A percentile compares a stretch with the other conserved stretches of the same genome.
phyloP scores from a whole-genome alignment of 2,329 filamentous ascomycete species.

The Pleoardoris graminearum region DNA sequence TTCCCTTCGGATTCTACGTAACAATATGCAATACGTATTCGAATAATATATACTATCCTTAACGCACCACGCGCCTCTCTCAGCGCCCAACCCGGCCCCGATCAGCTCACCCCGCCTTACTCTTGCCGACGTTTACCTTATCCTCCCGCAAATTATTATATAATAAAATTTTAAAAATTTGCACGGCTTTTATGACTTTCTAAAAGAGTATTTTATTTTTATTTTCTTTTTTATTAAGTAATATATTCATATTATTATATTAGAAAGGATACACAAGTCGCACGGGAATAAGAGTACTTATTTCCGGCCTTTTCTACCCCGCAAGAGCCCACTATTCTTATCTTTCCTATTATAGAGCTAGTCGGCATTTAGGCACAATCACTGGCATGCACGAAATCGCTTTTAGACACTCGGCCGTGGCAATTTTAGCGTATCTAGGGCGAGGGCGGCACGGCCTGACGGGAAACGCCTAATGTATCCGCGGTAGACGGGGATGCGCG shows the following conservation, averaged over 20 bases:
- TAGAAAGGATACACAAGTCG: too few species aligned
- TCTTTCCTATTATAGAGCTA: constrained; percentile 7
- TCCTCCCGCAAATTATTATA: too few species aligned
- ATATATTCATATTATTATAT: too few species aligned
- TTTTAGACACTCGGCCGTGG: not conserved
- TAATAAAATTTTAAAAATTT: too few species aligned
- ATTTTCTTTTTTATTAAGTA: too few species aligned
- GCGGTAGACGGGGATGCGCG: not conserved
- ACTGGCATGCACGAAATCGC: constrained; percentile 7
- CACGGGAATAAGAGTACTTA: too few species aligned
- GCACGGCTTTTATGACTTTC: too few species aligned
- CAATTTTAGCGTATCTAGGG: not conserved
- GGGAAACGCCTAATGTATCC: too few species aligned
- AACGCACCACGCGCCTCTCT: constrained; percentile 7
- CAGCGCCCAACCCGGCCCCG: constrained; percentile 23
- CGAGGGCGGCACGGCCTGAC: not conserved
- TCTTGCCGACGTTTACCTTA: too few species aligned
- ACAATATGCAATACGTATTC: constrained; percentile 2
- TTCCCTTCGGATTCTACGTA: constrained; percentile 1
- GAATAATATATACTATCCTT: not conserved
- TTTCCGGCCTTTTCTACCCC: too few species aligned
- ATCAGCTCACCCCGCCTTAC: too few species aligned
- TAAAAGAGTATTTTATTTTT: too few species aligned
- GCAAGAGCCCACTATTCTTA: constrained; percentile 6
- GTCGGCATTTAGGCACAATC: not conserved